Evolutionary conservation across 108 stramenopile species (phyloP).

Genomic region (Licmophora abbreviata): DNA sequence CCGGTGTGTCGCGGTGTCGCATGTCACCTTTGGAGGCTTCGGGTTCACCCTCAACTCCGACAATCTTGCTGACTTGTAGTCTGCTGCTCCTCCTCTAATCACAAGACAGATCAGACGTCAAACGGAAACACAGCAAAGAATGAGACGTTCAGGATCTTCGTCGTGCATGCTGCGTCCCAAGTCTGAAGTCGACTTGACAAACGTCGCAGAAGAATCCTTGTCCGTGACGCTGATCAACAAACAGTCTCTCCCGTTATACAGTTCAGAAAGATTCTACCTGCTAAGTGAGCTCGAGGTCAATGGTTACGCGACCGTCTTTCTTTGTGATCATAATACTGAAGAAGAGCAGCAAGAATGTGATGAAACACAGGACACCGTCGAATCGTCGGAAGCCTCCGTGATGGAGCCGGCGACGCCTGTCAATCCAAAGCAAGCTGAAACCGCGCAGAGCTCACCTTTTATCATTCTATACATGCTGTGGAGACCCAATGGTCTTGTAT

Average conservation of each 20-base stretch:
- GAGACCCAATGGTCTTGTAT: slow-evolving; percentile 19
- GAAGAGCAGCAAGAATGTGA: slow-evolving; percentile 3
- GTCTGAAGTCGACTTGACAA: not conserved
- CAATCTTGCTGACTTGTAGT: too few species aligned
- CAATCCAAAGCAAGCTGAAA: too few species aligned
- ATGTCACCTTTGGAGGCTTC: too few species aligned
- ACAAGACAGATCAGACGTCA: slow-evolving; percentile 1
- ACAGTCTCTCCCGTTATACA: slow-evolving; percentile 3
- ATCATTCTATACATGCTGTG: slow-evolving; percentile 51
- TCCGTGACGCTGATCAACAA: slow-evolving; percentile 6
- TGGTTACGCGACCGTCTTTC: slow-evolving; percentile 27
- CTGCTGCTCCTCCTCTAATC: too few species aligned
- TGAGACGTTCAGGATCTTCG: not conserved
- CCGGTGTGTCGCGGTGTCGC: too few species aligned
- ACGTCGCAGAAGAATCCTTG: not conserved
- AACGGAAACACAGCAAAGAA: slow-evolving; percentile 1
- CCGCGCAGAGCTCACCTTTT: slow-evolving; percentile 22
- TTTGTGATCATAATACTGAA: slow-evolving; percentile 15
- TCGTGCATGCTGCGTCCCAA: slow-evolving; percentile 2
- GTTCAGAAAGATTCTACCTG: slow-evolving; percentile 52
- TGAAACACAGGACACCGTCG: not conserved
- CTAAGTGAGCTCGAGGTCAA: slow-evolving; percentile 45
- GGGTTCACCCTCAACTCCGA: too few species aligned
- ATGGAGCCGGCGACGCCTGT: too few species aligned
- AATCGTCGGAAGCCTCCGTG: slow-evolving; percentile 6